Evolutionary conservation across 306 rosid species (phyloP).

Genomic region (Lathyrus sativus): DNA sequence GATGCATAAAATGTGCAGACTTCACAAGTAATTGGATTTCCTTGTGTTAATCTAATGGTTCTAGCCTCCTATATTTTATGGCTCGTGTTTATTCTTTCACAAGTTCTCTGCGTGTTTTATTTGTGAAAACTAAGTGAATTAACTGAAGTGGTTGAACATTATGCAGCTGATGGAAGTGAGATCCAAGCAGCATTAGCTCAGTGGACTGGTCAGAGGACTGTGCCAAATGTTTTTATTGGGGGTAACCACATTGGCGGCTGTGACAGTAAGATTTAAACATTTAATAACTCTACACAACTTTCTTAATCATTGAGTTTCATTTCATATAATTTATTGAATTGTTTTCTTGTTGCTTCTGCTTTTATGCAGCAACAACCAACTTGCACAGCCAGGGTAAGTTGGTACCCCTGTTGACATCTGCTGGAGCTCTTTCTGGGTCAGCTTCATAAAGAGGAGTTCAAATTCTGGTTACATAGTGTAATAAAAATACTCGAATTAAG

Average conservation of each 20-base stretch:
- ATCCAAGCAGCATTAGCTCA: conserved; percentile 66
- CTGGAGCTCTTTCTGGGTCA: conserved; percentile 57
- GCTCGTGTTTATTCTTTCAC: neutral
- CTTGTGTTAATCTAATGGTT: conserved; percentile 1
- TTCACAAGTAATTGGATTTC: conserved; percentile 17
- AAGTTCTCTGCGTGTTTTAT: conserved; percentile 1
- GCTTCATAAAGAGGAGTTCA: conserved; percentile 41
- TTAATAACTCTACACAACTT: neutral
- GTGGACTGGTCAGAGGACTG: conserved; percentile 80
- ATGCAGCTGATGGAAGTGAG: conserved; percentile 79
- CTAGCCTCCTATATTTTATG: neutral
- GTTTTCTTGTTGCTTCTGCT: conserved; percentile 30
- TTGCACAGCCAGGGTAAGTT: conserved; percentile 67
- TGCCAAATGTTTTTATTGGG: conserved; percentile 89
- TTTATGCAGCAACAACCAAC: conserved; percentile 55
- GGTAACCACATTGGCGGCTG: conserved; percentile 96
- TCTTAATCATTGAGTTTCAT: conserved; percentile 24
- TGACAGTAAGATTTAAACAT: conserved; percentile 57
- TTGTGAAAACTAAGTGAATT: neutral
- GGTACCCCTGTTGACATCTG: conserved; percentile 65
- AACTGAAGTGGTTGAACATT: conserved; percentile 21
- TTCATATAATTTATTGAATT: neutral
- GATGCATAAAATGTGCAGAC: conserved; percentile 7
- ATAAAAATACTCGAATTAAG: conserved; percentile 23
- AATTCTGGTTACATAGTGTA: conserved; percentile 19